phyloP scores from a whole-genome alignment of 176 grass and related monocot species.

The Hsuehochloa calcarea region DNA sequence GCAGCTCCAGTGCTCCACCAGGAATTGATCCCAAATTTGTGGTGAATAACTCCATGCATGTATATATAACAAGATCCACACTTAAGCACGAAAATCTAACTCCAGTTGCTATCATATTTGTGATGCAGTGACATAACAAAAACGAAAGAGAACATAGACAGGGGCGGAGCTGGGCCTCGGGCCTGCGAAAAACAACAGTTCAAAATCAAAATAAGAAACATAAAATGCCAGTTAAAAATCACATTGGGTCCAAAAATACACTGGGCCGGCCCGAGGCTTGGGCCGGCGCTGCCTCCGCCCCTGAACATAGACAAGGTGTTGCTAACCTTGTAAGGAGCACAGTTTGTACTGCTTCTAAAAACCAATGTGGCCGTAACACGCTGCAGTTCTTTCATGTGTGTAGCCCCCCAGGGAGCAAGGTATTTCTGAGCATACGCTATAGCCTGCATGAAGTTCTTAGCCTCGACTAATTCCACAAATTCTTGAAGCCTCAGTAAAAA shows the following conservation, averaged over 20 bases:
- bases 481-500: slow-evolving; percentile 94
- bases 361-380: slow-evolving; percentile 72
- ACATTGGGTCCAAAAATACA: no score
- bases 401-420: slow-evolving; percentile 83
- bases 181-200: no score
- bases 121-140: background rate
- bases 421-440: slow-evolving; percentile 89
- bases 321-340: slow-evolving; percentile 76
- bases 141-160: slow-evolving; percentile 18
- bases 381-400: slow-evolving; percentile 91
- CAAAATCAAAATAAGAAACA: no score
- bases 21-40: background rate
- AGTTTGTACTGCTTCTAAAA: slow-evolving; percentile 73
- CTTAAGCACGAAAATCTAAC: background rate
- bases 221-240: no score
- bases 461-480: slow-evolving; percentile 91
- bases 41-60: background rate
- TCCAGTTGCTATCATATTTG: background rate
- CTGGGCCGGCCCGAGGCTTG: no score
- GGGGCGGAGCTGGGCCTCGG: no score
- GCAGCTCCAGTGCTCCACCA: slow-evolving; percentile 9
- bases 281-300: no score
- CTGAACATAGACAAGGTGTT: slow-evolving; percentile 11
- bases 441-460: slow-evolving; percentile 63
- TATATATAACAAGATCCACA: background rate